Percentiles rank a stretch among this genome's conserved stretches.
Conservation (phyloP, 1,139 yeast genomes). For the Spencermartinsiella ligniputridi region DNA sequence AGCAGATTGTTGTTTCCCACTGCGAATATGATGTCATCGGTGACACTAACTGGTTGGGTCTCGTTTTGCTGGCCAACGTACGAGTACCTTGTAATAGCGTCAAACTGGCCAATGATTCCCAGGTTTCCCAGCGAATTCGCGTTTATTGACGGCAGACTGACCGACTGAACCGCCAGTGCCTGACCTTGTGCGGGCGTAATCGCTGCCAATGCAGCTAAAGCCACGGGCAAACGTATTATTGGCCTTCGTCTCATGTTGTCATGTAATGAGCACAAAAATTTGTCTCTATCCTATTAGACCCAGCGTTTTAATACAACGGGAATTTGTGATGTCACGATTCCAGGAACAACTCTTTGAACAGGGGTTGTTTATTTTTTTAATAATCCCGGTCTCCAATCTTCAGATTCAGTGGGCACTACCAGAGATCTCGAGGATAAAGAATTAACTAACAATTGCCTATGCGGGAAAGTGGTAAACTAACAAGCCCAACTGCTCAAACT, state of each 20-base stretch:
- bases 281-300: too few species aligned
- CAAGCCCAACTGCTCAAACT: too few species aligned
- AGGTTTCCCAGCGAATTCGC: slow-evolving; percentile 38
- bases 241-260: background rate
- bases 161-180: slow-evolving; percentile 7
- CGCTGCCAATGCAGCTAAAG: background rate
- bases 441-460: too few species aligned
- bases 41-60: slow-evolving; percentile 16
- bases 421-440: too few species aligned
- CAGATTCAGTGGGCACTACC: too few species aligned
- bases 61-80: slow-evolving; percentile 46
- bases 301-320: too few species aligned
- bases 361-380: too few species aligned
- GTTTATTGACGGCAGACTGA: slow-evolving; percentile 28
- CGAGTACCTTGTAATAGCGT: slow-evolving; percentile 54
- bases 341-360: too few species aligned
- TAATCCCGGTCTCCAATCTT: too few species aligned
- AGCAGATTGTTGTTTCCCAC: slow-evolving; percentile 19
- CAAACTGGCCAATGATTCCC: slow-evolving; percentile 62
- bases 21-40: slow-evolving; percentile 26
- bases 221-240: background rate
- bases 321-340: too few species aligned
- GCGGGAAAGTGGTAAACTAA: too few species aligned
- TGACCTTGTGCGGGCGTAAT: background rate
- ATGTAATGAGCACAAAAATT: too few species aligned